These are phyloP conservation scores for Claviceps africana DNA, from an alignment of 2,329 filamentous ascomycete genomes.

Conservation along the genomic window DNA sequence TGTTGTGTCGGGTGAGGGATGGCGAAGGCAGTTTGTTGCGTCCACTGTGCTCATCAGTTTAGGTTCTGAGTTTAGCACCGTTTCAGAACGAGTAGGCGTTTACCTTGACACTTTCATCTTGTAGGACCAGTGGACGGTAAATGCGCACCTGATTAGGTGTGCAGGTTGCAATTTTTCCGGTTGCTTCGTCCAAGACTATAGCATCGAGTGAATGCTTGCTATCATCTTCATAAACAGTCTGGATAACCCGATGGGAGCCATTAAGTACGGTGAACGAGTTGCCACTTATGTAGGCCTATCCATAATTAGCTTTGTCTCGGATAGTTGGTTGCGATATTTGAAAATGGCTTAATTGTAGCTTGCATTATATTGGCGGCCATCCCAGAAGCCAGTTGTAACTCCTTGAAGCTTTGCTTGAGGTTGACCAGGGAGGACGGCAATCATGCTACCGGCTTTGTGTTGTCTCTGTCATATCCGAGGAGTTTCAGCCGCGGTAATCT, in stretches of 20 bases:
- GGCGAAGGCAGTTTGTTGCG: conserved; percentile 47
- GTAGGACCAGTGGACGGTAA: conserved; percentile 60
- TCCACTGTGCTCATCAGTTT: conserved; percentile 35
- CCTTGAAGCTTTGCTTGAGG: conserved; percentile 67
- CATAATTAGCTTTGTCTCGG: conserved; percentile 3
- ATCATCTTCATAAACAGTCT: conserved; percentile 84
- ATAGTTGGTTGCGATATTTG: not conserved
- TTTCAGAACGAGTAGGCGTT: not conserved
- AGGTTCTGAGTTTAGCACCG: not conserved
- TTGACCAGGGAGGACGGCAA: conserved; percentile 65
- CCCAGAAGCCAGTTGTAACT: conserved; percentile 60
- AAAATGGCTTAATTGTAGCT: conserved; percentile 15
- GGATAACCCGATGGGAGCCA: conserved; percentile 59
- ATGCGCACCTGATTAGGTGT: conserved; percentile 54
- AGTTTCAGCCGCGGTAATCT: not conserved
- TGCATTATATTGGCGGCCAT: conserved; percentile 58
- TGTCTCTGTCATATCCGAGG: conserved; percentile 3
- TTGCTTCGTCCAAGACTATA: conserved; percentile 65
- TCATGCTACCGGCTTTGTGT: conserved; percentile 39
- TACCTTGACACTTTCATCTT: conserved; percentile 63
- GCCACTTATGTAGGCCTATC: conserved; percentile 75
- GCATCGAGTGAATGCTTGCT: conserved; percentile 48
- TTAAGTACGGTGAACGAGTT: conserved; percentile 74
- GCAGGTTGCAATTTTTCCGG: conserved; percentile 73
- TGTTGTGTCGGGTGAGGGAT: conserved; percentile 17